A percentile compares a stretch with the other conserved stretches of the same genome.
Evolutionary conservation across 257 asterid genomes (phyloP).

Genomic region (Nicotiana paniculata): DNA sequence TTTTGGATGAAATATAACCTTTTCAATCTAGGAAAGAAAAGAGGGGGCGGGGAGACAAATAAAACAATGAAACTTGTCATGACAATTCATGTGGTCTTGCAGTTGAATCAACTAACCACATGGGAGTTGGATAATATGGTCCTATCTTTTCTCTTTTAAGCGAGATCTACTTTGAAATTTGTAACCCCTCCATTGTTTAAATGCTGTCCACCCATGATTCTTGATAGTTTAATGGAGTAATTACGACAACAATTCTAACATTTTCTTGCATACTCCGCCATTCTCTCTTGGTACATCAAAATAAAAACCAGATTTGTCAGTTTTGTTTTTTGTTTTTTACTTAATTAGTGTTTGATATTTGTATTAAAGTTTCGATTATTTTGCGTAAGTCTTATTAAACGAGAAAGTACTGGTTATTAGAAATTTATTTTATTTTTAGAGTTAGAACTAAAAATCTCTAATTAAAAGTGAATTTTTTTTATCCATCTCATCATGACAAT

Average conservation of each 20-base stretch:
- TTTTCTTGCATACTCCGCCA: background rate
- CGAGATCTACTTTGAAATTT: constrained; percentile 31
- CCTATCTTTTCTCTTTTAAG: constrained; percentile 6
- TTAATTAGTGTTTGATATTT: too few species aligned
- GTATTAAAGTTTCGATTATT: too few species aligned
- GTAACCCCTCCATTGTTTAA: background rate
- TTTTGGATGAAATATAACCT: background rate
- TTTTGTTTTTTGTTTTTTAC: too few species aligned
- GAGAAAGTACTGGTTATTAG: too few species aligned
- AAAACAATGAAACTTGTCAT: background rate
- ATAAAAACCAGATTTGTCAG: background rate
- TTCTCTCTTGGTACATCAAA: background rate
- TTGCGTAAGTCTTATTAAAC: too few species aligned
- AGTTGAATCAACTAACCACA: constrained; percentile 20
- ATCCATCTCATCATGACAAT: too few species aligned
- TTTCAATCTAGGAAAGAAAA: background rate
- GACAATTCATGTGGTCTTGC: background rate
- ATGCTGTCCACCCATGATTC: background rate
- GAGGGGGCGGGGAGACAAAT: too few species aligned
- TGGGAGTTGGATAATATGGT: constrained; percentile 18
- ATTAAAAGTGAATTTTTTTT: too few species aligned
- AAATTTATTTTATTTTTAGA: too few species aligned
- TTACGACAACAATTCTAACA: background rate
- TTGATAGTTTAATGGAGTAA: background rate
- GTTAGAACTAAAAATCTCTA: too few species aligned